phyloP scores from a whole-genome alignment of 2,329 filamentous ascomycete species.

The Albophoma yamanashiensis region DNA sequence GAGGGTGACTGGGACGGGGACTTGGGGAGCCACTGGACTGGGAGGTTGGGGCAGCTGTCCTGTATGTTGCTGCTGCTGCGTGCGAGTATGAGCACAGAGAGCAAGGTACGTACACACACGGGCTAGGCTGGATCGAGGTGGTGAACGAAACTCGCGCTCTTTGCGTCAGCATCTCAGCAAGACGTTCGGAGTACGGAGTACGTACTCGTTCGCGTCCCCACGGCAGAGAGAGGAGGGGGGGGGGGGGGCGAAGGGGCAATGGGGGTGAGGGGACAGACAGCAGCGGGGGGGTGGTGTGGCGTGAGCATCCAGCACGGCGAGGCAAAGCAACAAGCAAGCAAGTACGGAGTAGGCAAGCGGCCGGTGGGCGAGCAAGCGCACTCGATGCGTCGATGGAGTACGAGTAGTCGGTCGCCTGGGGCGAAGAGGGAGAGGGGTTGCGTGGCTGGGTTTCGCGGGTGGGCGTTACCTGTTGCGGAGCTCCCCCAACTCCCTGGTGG shows the following conservation, averaged over 20 bases:
- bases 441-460: background rate
- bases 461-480: background rate
- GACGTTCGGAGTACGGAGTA: background rate
- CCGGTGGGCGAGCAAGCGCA: no score
- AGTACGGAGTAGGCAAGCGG: background rate
- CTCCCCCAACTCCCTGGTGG: background rate
- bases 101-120: background rate
- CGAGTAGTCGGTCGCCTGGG: background rate
- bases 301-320: background rate
- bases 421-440: background rate
- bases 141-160: background rate
- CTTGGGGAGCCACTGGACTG: background rate
- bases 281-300: background rate
- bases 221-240: background rate
- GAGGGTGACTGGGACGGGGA: background rate
- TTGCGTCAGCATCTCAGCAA: slow-evolving; percentile 1
- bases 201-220: no score
- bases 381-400: no score
- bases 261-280: background rate
- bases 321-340: background rate
- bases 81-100: background rate
- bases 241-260: background rate
- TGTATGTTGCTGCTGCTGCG: background rate
- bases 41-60: background rate
- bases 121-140: slow-evolving; percentile 1